Evolutionary conservation across 192 early-diverging fungal genomes (phyloP), one percentile per base, ranked within the genome.

Genomic region (Coemansia sp.): DNA sequence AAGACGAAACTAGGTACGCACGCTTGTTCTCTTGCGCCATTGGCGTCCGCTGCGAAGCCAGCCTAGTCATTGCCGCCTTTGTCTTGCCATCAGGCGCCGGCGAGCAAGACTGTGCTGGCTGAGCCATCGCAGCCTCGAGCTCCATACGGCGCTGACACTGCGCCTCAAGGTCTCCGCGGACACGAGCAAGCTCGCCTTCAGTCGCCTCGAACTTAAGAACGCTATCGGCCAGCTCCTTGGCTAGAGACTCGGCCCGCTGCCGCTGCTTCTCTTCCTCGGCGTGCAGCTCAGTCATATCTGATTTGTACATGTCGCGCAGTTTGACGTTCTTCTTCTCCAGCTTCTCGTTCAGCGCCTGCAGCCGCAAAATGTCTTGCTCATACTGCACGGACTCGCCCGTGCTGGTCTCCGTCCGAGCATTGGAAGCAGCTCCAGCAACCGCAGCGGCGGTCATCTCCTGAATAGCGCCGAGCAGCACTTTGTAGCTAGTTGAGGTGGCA

Each of bases 291-390:
- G 70, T 68, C 57, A 74, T 76, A 35, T 84, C 82, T 3, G 67
- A 44, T 63, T 61, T 78, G 75, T 84, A 84, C 39, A 74, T 52
- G 37, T 84, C 82, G 39, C 67, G 69, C 46, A 84, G 42, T 66
- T 74, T 76, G 19, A 28, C 63, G 61, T 70, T 76, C 68, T 80
- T 78, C 69, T 72, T 69, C 35, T 79, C 82, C 32, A 84, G 82
- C 70, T 78, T 83, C 1, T 62, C 70, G 40, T 66, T 75, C 52
- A 72, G 38, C n/a, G 37, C 33, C 33, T 60, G 73, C 23, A 70
- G 59, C 19, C 63, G 58, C 38, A 62, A 60, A 3, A 69, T 32
- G 35, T 82, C 76, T 19, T 64, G 40, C 58, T 74, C 67, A 33
- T 65, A 33, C 4, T 53, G 28, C 1, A 38, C 33, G 19, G 67